Conservation (phyloP, 495 filamentous ascomycete genomes). For the Annulohypoxylon nitens region DNA sequence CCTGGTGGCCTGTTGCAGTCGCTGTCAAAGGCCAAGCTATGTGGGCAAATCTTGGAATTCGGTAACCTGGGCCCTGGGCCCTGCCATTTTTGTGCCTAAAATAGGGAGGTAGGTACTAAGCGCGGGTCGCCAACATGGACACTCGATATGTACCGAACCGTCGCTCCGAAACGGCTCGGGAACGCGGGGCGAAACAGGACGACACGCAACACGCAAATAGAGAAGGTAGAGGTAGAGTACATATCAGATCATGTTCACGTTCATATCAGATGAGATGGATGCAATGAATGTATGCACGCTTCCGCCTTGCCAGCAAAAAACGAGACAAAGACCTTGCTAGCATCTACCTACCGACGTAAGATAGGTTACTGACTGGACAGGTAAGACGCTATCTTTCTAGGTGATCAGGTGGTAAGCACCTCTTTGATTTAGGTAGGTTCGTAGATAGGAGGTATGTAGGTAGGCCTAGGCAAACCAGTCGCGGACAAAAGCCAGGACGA, state of each 20-base stretch:
- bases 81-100: too few relatives aligned
- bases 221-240: background rate
- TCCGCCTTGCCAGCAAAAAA: slow-evolving; percentile 21
- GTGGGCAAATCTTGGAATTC: background rate
- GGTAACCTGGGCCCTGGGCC: too few relatives aligned
- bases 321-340: slow-evolving; percentile 3
- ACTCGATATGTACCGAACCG: slow-evolving; percentile 18
- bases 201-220: background rate
- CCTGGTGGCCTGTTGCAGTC: slow-evolving; percentile 36
- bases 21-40: slow-evolving; percentile 23
- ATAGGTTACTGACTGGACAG: background rate
- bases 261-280: slow-evolving; percentile 28
- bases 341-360: background rate
- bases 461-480: slow-evolving; percentile 18
- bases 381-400: background rate
- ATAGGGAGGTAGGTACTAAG: background rate
- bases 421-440: background rate
- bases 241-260: slow-evolving; percentile 8
- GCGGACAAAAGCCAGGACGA: slow-evolving; percentile 5
- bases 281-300: slow-evolving; percentile 37
- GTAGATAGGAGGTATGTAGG: background rate
- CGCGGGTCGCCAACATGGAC: background rate
- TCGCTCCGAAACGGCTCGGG: slow-evolving; percentile 23
- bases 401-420: background rate
- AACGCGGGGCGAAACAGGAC: slow-evolving; percentile 9